Base-by-base conservation (phyloP, 306 rosid species). In the Senna tora region DNA sequence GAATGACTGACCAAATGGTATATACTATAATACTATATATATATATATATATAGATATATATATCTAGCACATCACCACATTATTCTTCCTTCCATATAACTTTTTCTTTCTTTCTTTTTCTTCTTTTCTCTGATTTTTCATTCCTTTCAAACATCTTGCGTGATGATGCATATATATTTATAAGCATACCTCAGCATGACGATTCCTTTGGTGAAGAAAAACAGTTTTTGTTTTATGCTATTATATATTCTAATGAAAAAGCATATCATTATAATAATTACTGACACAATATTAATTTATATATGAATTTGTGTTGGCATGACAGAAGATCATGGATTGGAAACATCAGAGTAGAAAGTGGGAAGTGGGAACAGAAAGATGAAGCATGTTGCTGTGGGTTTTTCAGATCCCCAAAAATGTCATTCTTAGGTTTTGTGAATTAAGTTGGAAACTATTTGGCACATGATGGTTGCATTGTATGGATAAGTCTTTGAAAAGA, bases 101-200 rank as follows among this genome's bases (percentile, higher is more conserved):
- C 46, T 13, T 42, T 56, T n/a, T 39, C 13, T 41, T 10, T 64
- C 25, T 7, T 33, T n/a, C n/a, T n/a, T 33, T 19, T 17, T 8
- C 7, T 20, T 58, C n/a, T 1, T 33, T 7, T 13, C 7, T 3
- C 22, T 41, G 9, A 39, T 45, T 56, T 57, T 55, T 20, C 46
- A 9, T 30, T 28, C 66, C 30, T 20, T n/a, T 59, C 45, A 45
- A 7, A 10, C 9, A 3, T 41, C 8, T 2, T 36, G 39, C 30
- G n/a, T n/a, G 6, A 33, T 33, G 1, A 20, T 9, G 30, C 54
- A 36, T 2, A 61, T 36, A 75, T 52, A 28, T 36, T 4, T 36
- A 36, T 36, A 36, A 51, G 36, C 61, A 22, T 58, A 66, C 82
- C 77, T 85, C 83, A 80, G 84, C 84, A 85, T 85, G 89, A 85